phyloP scores from a whole-genome alignment of 441 rosid genomes.

The Gossypium trilobum region DNA sequence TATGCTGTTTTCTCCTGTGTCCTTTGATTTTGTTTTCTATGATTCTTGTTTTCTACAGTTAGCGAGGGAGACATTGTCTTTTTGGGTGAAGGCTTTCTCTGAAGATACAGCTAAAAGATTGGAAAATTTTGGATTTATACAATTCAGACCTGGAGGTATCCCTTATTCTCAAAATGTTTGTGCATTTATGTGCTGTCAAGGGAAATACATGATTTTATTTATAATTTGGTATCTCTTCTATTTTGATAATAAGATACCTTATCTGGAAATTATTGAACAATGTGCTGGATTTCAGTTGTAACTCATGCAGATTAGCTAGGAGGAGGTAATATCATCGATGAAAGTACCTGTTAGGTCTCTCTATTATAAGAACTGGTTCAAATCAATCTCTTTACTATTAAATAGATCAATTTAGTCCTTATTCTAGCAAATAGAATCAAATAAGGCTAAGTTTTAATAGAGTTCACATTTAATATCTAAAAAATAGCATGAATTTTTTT shows the following conservation, averaged over 20 bases:
- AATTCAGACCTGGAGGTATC: slow-evolving; percentile 90
- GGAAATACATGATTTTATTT: not conserved
- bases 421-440: no score
- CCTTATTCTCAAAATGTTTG: slow-evolving; percentile 12
- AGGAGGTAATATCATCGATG: not conserved
- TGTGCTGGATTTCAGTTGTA: not conserved
- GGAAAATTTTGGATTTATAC: slow-evolving; percentile 93
- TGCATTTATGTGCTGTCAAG: not conserved
- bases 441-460: no score
- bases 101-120: slow-evolving; percentile 97
- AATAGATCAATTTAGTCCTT: no score
- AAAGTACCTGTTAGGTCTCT: no score
- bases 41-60: slow-evolving; percentile 41
- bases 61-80: slow-evolving; percentile 90
- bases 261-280: not conserved
- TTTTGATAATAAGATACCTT: not conserved
- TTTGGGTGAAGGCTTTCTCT: slow-evolving; percentile 98
- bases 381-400: no score
- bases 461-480: no score
- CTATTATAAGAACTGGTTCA: no score
- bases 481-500: no score
- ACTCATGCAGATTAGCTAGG: not conserved
- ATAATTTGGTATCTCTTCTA: not conserved
- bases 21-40: slow-evolving; percentile 16
- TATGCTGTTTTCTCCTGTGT: not conserved